Conservation (phyloP, 140 eudicot genomes). For the Senecio squalidus region DNA sequence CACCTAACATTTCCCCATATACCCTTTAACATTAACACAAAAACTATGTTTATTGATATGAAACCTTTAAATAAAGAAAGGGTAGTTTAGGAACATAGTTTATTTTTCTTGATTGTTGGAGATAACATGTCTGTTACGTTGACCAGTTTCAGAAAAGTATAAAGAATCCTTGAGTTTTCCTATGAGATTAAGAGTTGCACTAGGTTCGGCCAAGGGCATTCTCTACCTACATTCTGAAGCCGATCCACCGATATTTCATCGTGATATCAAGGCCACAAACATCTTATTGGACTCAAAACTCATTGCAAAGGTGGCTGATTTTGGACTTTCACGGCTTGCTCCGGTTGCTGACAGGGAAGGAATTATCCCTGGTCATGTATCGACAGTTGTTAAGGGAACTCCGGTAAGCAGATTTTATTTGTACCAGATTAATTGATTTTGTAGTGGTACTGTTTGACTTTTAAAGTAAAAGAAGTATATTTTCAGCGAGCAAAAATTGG, state of each 20-base stretch:
- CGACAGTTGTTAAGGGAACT: constrained; percentile 94
- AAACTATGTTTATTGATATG: no score
- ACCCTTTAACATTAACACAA: no score
- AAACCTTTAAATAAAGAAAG: neutral
- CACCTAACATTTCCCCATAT: no score
- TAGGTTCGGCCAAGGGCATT: constrained; percentile 82
- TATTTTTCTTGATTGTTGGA: neutral
- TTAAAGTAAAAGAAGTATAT: constrained; percentile 9
- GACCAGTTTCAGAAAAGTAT: constrained; percentile 36
- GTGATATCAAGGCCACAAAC: constrained; percentile 91
- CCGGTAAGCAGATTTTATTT: constrained; percentile 45
- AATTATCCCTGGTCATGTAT: constrained; percentile 63
- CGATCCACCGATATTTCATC: constrained; percentile 90
- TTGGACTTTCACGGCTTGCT: constrained; percentile 91
- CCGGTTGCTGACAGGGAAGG: constrained; percentile 87
- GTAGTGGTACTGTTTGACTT: constrained; percentile 10
- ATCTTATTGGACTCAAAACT: constrained; percentile 64
- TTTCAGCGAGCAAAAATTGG: neutral
- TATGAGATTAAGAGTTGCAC: constrained; percentile 55
- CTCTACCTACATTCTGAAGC: constrained; percentile 93
- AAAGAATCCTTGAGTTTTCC: constrained; percentile 65
- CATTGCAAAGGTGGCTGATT: constrained; percentile 86
- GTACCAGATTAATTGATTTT: neutral
- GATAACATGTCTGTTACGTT: constrained; percentile 2
- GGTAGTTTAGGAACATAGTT: neutral